Conservation (phyloP, 1,139 yeast genomes). For the Kluyveromyces sp. region DNA sequence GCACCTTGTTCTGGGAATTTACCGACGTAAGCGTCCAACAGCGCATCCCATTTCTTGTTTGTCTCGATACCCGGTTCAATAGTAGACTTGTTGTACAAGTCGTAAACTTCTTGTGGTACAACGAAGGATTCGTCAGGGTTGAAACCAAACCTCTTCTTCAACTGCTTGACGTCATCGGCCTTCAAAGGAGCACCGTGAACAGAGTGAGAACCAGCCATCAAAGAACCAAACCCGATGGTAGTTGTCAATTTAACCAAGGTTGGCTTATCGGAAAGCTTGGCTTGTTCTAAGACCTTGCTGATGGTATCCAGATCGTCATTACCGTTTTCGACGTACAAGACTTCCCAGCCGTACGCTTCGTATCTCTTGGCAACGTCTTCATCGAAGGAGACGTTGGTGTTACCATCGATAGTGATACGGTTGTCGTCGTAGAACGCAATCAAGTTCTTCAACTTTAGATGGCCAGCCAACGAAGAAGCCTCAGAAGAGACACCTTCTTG, state of each 20-base stretch:
- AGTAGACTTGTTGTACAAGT: conserved; percentile 53
- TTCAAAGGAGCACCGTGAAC: conserved; percentile 98
- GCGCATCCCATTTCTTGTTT: conserved; percentile 68
- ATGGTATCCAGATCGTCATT: conserved; percentile 72
- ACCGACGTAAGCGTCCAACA: conserved; percentile 53
- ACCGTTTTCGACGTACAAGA: conserved; percentile 70
- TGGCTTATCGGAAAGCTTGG: conserved; percentile 75
- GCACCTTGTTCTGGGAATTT: conserved; percentile 77
- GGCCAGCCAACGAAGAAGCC: conserved; percentile 94
- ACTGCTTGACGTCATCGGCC: conserved; percentile 84
- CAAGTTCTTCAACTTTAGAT: conserved; percentile 86
- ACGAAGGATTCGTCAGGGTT: conserved; percentile 75
- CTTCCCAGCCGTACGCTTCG: conserved; percentile 94
- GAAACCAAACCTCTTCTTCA: conserved; percentile 82
- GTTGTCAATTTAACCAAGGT: conserved; percentile 84
- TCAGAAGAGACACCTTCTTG: conserved; percentile 98
- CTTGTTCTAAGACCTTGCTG: conserved; percentile 64
- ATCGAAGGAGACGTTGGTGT: conserved; percentile 84
- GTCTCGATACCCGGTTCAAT: conserved; percentile 54
- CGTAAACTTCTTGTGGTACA: conserved; percentile 80
- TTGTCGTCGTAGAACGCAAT: conserved; percentile 97
- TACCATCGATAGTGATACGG: conserved; percentile 95
- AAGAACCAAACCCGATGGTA: conserved; percentile 92
- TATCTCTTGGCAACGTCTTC: conserved; percentile 86
- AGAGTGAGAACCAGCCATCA: conserved; percentile 76